These are phyloP conservation scores for Polyporus tsugae DNA, from an alignment of 1,284 basidiomycete genomes.

Conservation along the genomic window DNA sequence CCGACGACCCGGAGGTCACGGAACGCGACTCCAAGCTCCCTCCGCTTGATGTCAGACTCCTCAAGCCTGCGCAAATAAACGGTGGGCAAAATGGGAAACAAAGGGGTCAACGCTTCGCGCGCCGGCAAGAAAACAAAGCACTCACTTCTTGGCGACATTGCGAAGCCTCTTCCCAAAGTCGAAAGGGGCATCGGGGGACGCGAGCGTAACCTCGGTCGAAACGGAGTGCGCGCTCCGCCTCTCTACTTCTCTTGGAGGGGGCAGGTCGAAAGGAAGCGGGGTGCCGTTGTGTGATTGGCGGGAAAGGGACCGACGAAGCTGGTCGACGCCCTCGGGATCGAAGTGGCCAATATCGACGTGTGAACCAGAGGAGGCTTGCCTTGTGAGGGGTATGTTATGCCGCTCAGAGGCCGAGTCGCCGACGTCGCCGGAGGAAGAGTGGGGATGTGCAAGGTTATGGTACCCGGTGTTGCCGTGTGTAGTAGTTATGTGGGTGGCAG, in stretches of 20 bases:
- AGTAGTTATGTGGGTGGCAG: constrained; percentile 30
- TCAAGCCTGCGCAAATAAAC: constrained; percentile 45
- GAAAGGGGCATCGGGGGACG: constrained; percentile 47
- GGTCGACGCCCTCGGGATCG: constrained; percentile 44
- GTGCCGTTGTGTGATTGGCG: constrained; percentile 32
- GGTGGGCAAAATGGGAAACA: not conserved
- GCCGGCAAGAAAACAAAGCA: constrained; percentile 5
- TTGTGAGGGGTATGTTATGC: constrained; percentile 10
- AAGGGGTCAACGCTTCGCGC: constrained; percentile 2
- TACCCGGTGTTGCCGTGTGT: constrained; percentile 30
- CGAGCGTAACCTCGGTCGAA: constrained; percentile 37
- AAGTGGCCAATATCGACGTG: constrained; percentile 39
- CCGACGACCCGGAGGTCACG: constrained; percentile 58
- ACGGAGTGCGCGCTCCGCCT: constrained; percentile 16
- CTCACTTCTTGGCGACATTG: constrained; percentile 50
- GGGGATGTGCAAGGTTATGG: constrained; percentile 29
- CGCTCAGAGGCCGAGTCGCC: not conserved
- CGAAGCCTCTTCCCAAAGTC: constrained; percentile 55
- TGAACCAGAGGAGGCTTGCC: constrained; percentile 16
- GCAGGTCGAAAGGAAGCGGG: not conserved
- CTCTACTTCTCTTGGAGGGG: constrained; percentile 2
- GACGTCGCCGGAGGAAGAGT: constrained; percentile 3
- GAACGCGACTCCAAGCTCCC: constrained; percentile 60
- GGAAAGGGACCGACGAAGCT: constrained; percentile 41
- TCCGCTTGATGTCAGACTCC: constrained; percentile 50